Percentiles rank a stretch among this genome's conserved stretches.
phyloP scores from a whole-genome alignment of 495 filamentous ascomycete species.

The Hyphodiscus hymeniophilus region DNA sequence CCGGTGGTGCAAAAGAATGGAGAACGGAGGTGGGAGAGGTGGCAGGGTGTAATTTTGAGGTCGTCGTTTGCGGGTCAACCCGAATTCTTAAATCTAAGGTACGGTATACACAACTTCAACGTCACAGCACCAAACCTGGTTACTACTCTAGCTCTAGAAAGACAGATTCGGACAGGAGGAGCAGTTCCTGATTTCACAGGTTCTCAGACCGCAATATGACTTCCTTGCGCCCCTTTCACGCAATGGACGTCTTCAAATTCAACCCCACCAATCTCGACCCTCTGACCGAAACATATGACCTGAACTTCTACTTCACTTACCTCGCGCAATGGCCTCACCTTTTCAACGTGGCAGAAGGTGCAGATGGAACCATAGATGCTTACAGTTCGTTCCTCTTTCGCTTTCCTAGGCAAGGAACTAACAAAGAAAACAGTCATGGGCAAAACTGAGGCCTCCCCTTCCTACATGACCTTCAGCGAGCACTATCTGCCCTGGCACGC shows the following conservation, averaged over 20 bases:
- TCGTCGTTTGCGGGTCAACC: no score
- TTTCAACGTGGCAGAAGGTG: slow-evolving; percentile 79
- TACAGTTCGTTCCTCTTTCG: slow-evolving; percentile 61
- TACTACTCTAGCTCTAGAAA: no score
- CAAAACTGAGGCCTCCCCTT: slow-evolving; percentile 84
- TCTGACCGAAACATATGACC: slow-evolving; percentile 91
- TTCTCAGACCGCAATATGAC: slow-evolving; percentile 39
- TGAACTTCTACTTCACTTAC: slow-evolving; percentile 92
- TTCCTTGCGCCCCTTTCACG: slow-evolving; percentile 60
- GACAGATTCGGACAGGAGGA: no score
- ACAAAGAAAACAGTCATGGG: slow-evolving; percentile 65
- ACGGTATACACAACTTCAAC: no score
- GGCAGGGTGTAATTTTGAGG: no score
- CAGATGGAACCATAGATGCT: slow-evolving; percentile 73
- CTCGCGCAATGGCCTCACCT: slow-evolving; percentile 90
- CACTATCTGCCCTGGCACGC: slow-evolving; percentile 96
- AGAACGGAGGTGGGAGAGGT: no score
- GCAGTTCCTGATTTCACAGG: no score
- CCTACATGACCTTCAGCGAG: slow-evolving; percentile 57
- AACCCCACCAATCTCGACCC: slow-evolving; percentile 84
- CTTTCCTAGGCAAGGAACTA: neutral
- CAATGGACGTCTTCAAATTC: slow-evolving; percentile 70
- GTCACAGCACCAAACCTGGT: no score
- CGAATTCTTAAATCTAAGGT: no score
- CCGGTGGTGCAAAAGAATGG: no score